A percentile compares a stretch with the other conserved stretches of the same genome.
Conservation (phyloP, 805 yeast genomes). For the Torulaspora maleeae region DNA sequence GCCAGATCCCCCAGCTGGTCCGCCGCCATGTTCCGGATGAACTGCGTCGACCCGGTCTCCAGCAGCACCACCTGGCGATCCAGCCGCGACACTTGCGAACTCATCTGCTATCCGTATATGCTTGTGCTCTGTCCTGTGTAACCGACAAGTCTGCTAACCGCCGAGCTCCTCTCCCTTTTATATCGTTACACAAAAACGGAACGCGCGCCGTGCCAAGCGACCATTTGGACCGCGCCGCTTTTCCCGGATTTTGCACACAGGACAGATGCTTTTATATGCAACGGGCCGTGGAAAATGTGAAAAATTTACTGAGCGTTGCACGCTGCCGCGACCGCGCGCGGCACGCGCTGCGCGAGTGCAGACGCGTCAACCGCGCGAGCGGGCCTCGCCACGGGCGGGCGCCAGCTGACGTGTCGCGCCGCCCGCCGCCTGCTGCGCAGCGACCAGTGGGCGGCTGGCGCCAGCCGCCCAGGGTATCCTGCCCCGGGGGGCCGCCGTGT, state of each 20-base stretch:
- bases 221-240: neutral
- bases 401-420: no score
- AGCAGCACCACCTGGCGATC: slow-evolving; percentile 47
- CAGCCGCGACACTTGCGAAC: slow-evolving; percentile 40
- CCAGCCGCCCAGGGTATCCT: no score
- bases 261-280: slow-evolving; percentile 18
- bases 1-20: slow-evolving; percentile 94
- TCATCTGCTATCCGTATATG: slow-evolving; percentile 19
- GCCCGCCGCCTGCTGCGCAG: no score
- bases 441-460: no score
- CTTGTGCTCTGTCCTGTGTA: neutral
- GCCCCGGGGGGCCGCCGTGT: no score
- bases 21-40: slow-evolving; percentile 93
- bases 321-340: slow-evolving; percentile 3
- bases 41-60: slow-evolving; percentile 93
- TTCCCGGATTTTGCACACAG: slow-evolving; percentile 12
- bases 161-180: slow-evolving; percentile 8
- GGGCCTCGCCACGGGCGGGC: no score
- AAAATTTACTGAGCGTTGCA: slow-evolving; percentile 2
- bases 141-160: slow-evolving; percentile 9
- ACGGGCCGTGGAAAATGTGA: slow-evolving; percentile 8
- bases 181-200: neutral
- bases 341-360: neutral
- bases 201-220: slow-evolving; percentile 1
- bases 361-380: no score